Conservation (phyloP, 441 rosid genomes). For the Pelargonium myrrhifolium region DNA sequence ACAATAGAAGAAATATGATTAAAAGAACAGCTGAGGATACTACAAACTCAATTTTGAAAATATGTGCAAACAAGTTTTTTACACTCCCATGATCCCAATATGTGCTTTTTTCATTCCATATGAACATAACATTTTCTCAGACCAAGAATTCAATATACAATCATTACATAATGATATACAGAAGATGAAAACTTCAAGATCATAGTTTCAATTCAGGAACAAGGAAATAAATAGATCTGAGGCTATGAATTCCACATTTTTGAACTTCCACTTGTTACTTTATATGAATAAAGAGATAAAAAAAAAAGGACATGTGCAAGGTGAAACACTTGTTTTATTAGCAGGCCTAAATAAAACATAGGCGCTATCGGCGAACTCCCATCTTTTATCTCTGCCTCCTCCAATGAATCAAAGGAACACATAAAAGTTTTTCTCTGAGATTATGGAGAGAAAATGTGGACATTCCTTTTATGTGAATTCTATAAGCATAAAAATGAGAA, state of each 20-base stretch:
- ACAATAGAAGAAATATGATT: background rate
- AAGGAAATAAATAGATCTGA: background rate
- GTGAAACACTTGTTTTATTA: conserved; percentile 22
- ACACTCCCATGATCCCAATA: background rate
- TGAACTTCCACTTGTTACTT: background rate
- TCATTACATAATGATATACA: background rate
- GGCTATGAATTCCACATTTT: background rate
- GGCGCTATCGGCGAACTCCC: conserved; percentile 30
- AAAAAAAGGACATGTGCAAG: background rate
- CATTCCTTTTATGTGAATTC: background rate
- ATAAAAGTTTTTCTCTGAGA: background rate
- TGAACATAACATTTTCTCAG: too few species aligned
- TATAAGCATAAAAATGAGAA: background rate
- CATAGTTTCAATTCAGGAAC: too few species aligned
- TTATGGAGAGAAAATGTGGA: background rate
- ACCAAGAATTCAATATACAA: too few species aligned
- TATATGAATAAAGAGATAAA: background rate
- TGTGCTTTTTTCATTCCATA: too few species aligned
- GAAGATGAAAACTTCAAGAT: background rate
- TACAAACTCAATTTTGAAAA: background rate
- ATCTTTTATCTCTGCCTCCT: conserved; percentile 25
- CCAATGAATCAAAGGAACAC: background rate
- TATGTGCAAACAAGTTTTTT: background rate
- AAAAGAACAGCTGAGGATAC: background rate
- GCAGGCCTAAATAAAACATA: conserved; percentile 19